Conservation (phyloP, 495 filamentous ascomycete genomes). For the Lepraria neglecta region DNA sequence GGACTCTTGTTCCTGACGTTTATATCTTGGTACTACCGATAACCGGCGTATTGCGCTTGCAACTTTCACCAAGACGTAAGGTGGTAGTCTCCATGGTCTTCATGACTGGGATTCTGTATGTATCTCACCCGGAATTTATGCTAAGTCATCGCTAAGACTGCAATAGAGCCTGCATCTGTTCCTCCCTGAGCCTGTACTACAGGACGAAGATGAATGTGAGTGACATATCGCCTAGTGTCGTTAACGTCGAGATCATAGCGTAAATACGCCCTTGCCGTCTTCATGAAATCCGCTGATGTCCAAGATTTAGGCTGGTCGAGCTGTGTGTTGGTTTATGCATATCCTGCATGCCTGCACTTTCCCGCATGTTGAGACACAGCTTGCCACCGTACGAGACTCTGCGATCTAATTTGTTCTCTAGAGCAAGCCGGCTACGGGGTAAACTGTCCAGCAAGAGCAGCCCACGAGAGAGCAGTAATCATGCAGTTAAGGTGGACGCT, state of each 20-base stretch:
- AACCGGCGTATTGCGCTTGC: neutral
- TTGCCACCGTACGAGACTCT: no score
- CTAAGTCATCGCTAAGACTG: neutral
- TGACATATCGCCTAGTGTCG: neutral
- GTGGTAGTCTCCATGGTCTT: neutral
- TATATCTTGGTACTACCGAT: neutral
- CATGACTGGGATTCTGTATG: neutral
- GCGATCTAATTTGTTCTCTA: no score
- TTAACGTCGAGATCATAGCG: neutral
- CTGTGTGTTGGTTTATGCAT: neutral
- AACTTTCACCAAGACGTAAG: neutral
- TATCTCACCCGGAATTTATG: neutral
- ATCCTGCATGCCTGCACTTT: neutral
- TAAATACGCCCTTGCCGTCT: neutral
- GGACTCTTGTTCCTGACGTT: neutral
- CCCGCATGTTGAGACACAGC: neutral
- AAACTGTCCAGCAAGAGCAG: neutral
- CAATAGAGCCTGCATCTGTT: slow-evolving; percentile 1
- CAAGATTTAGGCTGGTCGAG: neutral
- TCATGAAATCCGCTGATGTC: neutral
- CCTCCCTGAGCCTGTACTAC: neutral
- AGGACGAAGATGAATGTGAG: neutral
- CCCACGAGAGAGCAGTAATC: neutral
- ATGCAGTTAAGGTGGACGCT: neutral
- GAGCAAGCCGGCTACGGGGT: no score